Conservation (phyloP, 768 basidiomycete genomes). For the Collybiopsis confluens region DNA sequence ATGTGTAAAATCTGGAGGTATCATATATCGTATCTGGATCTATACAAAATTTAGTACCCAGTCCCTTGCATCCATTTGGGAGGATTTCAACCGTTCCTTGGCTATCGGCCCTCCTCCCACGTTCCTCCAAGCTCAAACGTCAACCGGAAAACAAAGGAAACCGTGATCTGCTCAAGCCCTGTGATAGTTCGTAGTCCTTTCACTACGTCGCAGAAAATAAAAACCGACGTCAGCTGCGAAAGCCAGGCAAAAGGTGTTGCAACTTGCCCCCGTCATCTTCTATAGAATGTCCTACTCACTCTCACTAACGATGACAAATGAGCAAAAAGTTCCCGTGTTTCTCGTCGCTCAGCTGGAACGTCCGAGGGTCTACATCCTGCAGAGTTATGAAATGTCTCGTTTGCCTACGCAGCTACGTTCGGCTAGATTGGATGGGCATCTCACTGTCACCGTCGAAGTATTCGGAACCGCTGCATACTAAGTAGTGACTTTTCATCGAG, state of each 20-base stretch:
- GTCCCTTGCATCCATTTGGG: neutral
- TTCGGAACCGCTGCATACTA: no score
- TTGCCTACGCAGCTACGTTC: no score
- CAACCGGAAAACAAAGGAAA: slow-evolving; percentile 1
- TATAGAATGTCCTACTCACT: neutral
- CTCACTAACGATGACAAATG: neutral
- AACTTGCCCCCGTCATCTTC: neutral
- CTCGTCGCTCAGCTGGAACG: neutral
- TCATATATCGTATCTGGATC: slow-evolving; percentile 2
- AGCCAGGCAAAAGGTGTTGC: neutral
- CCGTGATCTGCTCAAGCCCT: neutral
- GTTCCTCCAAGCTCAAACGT: slow-evolving; percentile 1
- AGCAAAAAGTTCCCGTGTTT: neutral
- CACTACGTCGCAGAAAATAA: neutral
- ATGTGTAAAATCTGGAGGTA: slow-evolving; percentile 4
- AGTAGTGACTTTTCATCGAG: no score
- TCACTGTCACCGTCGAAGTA: no score
- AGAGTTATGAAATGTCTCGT: no score
- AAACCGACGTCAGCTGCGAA: neutral
- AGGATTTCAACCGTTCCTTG: neutral
- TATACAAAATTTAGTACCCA: neutral
- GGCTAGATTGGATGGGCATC: no score
- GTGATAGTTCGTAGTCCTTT: slow-evolving; percentile 3
- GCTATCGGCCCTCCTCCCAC: slow-evolving; percentile 3
- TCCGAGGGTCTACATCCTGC: no score